phyloP scores from a whole-genome alignment of 2,329 filamentous ascomycete species.

The Helotiales sp. region DNA sequence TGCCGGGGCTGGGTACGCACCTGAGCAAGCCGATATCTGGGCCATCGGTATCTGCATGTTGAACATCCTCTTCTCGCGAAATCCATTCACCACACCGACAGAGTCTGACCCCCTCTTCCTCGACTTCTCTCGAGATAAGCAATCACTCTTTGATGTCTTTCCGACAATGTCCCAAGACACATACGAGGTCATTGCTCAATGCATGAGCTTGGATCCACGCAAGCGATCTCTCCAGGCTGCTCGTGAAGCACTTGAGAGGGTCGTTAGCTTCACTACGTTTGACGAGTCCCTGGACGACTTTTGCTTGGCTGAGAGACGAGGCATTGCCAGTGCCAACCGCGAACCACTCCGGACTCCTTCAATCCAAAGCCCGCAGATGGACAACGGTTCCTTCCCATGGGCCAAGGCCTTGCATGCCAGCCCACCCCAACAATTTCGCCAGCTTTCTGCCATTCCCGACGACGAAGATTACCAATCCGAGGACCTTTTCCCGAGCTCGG shows the following conservation, averaged over 20 bases:
- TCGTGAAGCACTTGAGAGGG: constrained; percentile 74
- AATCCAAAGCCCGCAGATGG: constrained; percentile 81
- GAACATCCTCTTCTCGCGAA: constrained; percentile 95
- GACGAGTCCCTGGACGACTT: constrained; percentile 93
- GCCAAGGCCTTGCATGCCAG: constrained; percentile 82
- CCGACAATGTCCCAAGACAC: constrained; percentile 98
- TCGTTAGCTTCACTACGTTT: constrained; percentile 88
- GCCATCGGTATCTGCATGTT: constrained; percentile 94
- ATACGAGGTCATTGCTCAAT: constrained; percentile 88
- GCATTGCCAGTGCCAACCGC: constrained; percentile 82
- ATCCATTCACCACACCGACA: constrained; percentile 89
- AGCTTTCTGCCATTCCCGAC: constrained; percentile 83
- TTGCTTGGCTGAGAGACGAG: constrained; percentile 77
- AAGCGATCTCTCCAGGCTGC: constrained; percentile 81
- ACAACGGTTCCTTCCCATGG: constrained; percentile 89
- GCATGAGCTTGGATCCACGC: constrained; percentile 85
- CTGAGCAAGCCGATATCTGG: constrained; percentile 93
- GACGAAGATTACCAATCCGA: constrained; percentile 73
- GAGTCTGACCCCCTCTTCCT: constrained; percentile 90
- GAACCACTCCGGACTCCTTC: constrained; percentile 95
- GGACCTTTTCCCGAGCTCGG: constrained; percentile 81
- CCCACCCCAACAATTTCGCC: constrained; percentile 69
- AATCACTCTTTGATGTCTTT: constrained; percentile 97
- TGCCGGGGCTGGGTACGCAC: constrained; percentile 82
- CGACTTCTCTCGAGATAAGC: constrained; percentile 90